Evolutionary conservation across 345 rosid genomes (phyloP), one percentile per base, ranked within the genome.

Genomic region (Ceriops zippeliana): DNA sequence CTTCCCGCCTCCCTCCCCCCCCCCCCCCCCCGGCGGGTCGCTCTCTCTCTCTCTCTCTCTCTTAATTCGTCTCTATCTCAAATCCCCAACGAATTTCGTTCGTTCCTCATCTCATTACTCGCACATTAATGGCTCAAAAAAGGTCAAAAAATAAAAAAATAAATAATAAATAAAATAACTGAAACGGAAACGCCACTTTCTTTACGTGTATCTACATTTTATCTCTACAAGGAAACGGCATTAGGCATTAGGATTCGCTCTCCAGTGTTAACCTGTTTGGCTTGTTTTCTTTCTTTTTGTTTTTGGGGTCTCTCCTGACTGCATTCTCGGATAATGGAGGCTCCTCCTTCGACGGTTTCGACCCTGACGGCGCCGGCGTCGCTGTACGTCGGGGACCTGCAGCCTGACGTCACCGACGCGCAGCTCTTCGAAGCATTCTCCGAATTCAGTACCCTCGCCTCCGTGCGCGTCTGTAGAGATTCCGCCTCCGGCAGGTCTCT

Each of bases 351-450:
- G 63, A 51, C 83, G 70, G 74, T 71, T 4, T 66, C 79, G 70
- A 65, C 70, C 49, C 5, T 3, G 61, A 62, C 84, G 42, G 73
- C 84, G 13, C 61, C 75, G 61, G 81, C 78, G 59, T 87, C 92
- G 31, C 79, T 89, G 35, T 87, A 87, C 78, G 89, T 91, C 15
- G 96, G 96, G 4, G 93, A 91, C 76, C 77, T 91, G 66, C 90
- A 84, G 64, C 90, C 86, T 5, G 83, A 76, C 72, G 81, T 86
- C 38, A 80, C 87, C 20, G 90, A 91, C 46, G 80, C 73, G 1
- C 52, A 65, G 26, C 91, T 91, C 46, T 67, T 61, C 47, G 84
- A 86, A 4, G 85, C 83, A 11, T 91, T 91, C 79, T 47, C 81
- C 3, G 87, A 86, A 69, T 86, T 80, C 76, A 78, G 86, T 77